These are phyloP conservation scores for Mimosa pudica DNA, from an alignment of 306 rosid species.

Conservation along the genomic window DNA sequence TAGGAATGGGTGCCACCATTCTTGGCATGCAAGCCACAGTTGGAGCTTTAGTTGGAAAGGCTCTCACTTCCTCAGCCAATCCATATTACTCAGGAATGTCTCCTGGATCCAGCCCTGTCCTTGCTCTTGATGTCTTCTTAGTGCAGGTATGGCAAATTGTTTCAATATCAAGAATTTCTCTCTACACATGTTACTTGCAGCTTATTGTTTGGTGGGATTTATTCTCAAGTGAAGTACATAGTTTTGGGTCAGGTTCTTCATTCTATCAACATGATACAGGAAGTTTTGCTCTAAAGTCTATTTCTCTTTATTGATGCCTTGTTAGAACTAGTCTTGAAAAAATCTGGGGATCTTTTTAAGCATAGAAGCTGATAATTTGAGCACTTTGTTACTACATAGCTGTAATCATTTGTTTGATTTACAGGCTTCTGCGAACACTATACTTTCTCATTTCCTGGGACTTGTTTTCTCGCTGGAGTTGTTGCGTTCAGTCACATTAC, in stretches of 20 bases:
- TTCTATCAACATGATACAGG: neutral
- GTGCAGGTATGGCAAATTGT: constrained; percentile 67
- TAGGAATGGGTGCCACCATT: constrained; percentile 97
- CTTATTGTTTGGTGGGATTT: neutral
- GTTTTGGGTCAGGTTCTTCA: neutral
- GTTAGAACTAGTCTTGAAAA: neutral
- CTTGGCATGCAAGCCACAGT: constrained; percentile 98
- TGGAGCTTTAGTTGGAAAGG: constrained; percentile 91
- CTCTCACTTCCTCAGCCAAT: constrained; percentile 86
- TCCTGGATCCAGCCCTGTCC: constrained; percentile 92
- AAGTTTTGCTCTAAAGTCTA: too few relatives aligned
- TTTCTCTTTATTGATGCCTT: neutral
- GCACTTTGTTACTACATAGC: neutral
- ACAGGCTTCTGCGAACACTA: constrained; percentile 95
- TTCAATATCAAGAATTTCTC: constrained; percentile 10
- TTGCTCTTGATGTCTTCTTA: constrained; percentile 91
- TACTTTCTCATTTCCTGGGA: constrained; percentile 96
- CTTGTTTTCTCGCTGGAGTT: constrained; percentile 86
- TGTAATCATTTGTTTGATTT: constrained; percentile 7
- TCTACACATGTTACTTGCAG: neutral
- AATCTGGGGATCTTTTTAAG: neutral
- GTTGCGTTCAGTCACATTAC: constrained; percentile 80
- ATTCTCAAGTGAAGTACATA: constrained; percentile 7
- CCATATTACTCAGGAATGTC: constrained; percentile 84
- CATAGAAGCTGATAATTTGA: neutral